Percentiles rank a stretch among this genome's conserved stretches.
These are phyloP conservation scores for Endogone sp. DNA, from an alignment of 192 early-diverging fungal genomes.

Conservation along the genomic window DNA sequence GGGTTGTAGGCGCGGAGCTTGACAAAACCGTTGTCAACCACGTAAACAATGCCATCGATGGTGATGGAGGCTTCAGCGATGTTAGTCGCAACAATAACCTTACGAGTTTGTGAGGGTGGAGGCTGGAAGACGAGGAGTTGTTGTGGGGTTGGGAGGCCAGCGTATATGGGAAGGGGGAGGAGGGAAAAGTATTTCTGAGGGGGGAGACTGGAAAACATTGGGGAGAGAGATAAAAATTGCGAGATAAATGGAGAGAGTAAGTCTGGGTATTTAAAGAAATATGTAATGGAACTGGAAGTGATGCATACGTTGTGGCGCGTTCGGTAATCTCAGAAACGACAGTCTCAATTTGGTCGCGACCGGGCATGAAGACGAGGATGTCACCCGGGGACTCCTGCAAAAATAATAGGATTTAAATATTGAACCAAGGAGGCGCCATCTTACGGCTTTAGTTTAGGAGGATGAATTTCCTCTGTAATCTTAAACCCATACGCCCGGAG, in stretches of 20 bases:
- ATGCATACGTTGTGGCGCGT: slow-evolving; percentile 39
- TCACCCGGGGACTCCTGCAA: slow-evolving; percentile 57
- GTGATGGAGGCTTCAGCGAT: slow-evolving; percentile 85
- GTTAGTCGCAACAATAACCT: slow-evolving; percentile 88
- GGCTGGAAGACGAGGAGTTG: slow-evolving; percentile 65
- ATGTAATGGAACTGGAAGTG: no score
- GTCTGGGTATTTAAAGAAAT: no score
- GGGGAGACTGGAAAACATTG: slow-evolving; percentile 22
- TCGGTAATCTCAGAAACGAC: slow-evolving; percentile 59
- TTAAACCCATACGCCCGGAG: no score
- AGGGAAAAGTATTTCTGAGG: slow-evolving; percentile 35
- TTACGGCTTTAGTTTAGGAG: no score
- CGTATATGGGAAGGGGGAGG: slow-evolving; percentile 61
- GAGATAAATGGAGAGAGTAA: no score
- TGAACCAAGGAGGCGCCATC: no score
- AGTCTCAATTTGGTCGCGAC: slow-evolving; percentile 71
- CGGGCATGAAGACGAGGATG: slow-evolving; percentile 69
- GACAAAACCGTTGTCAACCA: slow-evolving; percentile 79
- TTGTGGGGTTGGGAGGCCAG: slow-evolving; percentile 63
- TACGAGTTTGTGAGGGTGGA: slow-evolving; percentile 51
- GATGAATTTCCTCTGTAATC: no score
- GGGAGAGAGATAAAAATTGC: background rate
- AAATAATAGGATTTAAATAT: no score
- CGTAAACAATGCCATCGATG: slow-evolving; percentile 69
- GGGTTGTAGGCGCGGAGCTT: slow-evolving; percentile 86